Evolutionary conservation across 2,329 filamentous ascomycete genomes (phyloP), one percentile per base, ranked within the genome.

Genomic region (Alternaria alternata): DNA sequence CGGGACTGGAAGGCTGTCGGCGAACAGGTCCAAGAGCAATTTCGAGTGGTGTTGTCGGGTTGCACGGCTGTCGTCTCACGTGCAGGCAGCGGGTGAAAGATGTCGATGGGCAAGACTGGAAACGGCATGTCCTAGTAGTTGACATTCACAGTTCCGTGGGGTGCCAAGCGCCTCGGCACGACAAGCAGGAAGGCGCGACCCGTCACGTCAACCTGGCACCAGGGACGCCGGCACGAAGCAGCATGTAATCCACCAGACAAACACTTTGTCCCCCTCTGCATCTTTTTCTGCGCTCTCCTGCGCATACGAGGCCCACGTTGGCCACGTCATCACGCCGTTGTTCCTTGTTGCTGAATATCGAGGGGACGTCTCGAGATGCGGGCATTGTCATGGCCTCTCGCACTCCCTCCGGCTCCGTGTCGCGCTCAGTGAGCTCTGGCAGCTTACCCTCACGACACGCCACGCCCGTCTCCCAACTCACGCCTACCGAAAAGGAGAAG

Each of bases 361-460:
- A 43, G 38, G 42, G 18, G 26, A 54, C 42, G 43, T 11, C 59
- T 61, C 64, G 68, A 66, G 53, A 71, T 68, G 65, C 69, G 51
- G 59, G 44, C 58, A 39, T 59, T 49, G 65, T 51, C 62, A 76
- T 76, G 74, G 63, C 69, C 53, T 72, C 71, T 46, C 68, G 43
- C 58, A 68, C 67, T 46, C 46, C 66, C 48, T 69, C 70, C 52
- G 62, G 57, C 57, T 62, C 66, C 42, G 59, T 64, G 49, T 71
- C 73, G 42, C 71, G 70, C 60, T 73, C 73, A 44, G 65, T 70
- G 63, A 76, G 75, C 72, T 68, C 72, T 43, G 61, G 51, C 52
- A 75, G 72, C 64, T 54, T 71, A 11, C 52, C 67, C 32, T 56
- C 63, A 24, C 66, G 65, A 38, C 61, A 60, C 20, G 42, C 63